Evolutionary conservation across 305 asterid species (phyloP).

Genomic region (Fraxinus platypoda): DNA sequence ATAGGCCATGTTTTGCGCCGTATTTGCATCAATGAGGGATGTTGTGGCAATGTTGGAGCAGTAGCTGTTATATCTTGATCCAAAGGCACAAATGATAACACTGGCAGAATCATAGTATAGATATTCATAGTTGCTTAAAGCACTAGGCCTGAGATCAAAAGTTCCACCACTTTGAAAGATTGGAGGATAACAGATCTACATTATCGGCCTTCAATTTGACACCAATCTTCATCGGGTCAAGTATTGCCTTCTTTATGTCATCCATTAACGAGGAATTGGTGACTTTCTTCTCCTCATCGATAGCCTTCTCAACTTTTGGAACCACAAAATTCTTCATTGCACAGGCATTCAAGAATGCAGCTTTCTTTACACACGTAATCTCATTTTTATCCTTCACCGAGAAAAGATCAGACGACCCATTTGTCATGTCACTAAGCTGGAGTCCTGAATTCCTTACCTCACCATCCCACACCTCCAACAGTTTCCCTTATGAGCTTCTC

Average conservation of each 20-base stretch:
- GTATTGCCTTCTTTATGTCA: constrained; percentile 66
- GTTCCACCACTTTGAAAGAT: constrained; percentile 77
- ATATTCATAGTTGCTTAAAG: constrained; percentile 57
- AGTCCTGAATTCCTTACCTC: constrained; percentile 50
- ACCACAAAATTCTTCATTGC: constrained; percentile 70
- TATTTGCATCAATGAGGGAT: constrained; percentile 58
- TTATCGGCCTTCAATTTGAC: constrained; percentile 75
- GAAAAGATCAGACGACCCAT: constrained; percentile 62
- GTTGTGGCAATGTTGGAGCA: constrained; percentile 78
- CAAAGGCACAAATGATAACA: constrained; percentile 69
- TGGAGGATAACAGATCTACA: constrained; percentile 78
- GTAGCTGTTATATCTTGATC: constrained; percentile 72
- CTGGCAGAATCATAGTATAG: constrained; percentile 60
- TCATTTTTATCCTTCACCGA: constrained; percentile 60
- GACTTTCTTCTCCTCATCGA: constrained; percentile 70
- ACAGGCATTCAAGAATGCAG: constrained; percentile 63
- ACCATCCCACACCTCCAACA: constrained; percentile 56
- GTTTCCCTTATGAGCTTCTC: constrained; percentile 62
- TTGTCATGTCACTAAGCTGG: constrained; percentile 51
- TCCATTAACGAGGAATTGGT: constrained; percentile 61
- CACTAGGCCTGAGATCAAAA: constrained; percentile 73
- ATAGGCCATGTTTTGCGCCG: constrained; percentile 39
- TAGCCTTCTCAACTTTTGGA: constrained; percentile 60
- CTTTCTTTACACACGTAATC: constrained; percentile 57
- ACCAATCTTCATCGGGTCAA: constrained; percentile 53